These are phyloP conservation scores for Entoloma clypeatum DNA, from an alignment of 1,284 basidiomycete species.

Conservation along the genomic window DNA sequence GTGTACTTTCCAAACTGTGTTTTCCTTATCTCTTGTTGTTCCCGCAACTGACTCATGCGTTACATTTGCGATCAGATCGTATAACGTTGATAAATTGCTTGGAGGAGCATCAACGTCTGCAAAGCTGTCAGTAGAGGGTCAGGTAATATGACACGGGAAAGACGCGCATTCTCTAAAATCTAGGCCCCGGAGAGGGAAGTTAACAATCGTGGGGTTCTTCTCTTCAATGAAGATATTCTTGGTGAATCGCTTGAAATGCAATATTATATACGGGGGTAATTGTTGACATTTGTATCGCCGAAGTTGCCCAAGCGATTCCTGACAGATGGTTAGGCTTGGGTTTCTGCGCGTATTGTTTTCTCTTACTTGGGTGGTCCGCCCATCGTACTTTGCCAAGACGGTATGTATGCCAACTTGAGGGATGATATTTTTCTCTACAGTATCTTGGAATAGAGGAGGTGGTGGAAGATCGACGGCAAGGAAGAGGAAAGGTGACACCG, in stretches of 20 bases:
- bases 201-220: conserved; percentile 98
- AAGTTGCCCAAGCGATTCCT: conserved; percentile 85
- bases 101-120: conserved; percentile 74
- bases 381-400: conserved; percentile 96
- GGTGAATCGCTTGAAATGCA: conserved; percentile 98
- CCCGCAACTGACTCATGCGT: conserved; percentile 94
- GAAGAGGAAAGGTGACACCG: conserved; percentile 89
- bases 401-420: conserved; percentile 93
- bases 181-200: conserved; percentile 90
- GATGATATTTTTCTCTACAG: conserved; percentile 96
- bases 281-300: conserved; percentile 86
- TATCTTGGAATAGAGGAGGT: conserved; percentile 94
- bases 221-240: conserved; percentile 98
- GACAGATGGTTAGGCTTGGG: too few relatives aligned
- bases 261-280: conserved; percentile 89
- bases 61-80: conserved; percentile 95
- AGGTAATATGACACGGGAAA: conserved; percentile 15
- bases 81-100: conserved; percentile 62
- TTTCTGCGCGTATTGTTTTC: too few relatives aligned
- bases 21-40: conserved; percentile 85
- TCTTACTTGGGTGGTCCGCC: conserved; percentile 77
- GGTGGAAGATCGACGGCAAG: conserved; percentile 94
- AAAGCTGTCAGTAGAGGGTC: conserved; percentile 13
- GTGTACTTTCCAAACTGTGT: conserved; percentile 91
- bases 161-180: conserved; percentile 86